Base-by-base conservation (phyloP, 1,139 yeast genomes). In the Pichia sp. region DNA sequence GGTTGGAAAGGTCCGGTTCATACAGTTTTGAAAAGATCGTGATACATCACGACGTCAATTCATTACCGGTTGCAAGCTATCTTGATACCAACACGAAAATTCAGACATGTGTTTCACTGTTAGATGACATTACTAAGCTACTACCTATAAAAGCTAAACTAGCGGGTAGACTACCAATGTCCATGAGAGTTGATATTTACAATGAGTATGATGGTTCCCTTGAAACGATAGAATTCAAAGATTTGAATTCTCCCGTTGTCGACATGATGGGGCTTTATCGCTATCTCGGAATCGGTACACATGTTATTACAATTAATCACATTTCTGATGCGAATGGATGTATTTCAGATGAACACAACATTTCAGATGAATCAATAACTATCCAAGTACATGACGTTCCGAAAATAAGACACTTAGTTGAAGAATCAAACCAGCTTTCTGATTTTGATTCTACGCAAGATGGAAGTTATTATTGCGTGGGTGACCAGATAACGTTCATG, bases 401-500 rank as follows among this genome's bases (percentile, higher is more conserved):
- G 9, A 78, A 80, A 56, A 81, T 90, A 8, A 69, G 66, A 39
- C 69, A 66, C 41, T 40, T 66, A 9, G 47, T 58, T 16, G 68
- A 64, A 30, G 68, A 65, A 31, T 53, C 63, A 1, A 49, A 58
- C 3, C 57, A 51, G n/a, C 16, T 55, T 5, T 49, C 60, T 0
- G 63, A 61, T 13, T 50, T 46, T 12, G 58, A 42, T 13, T 26
- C 48, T 22, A 58, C 72, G 8, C 71, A 70, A 10, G 67, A 76
- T 1, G 65, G 68, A 21, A 70, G 71, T 31, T 75, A 78, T 60
- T 86, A 82, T 62, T 93, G 99, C 76, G 96, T 91, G 39, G 99
- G 99, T 3, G 98, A 93, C 57, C 86, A 87, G 58, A 80, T 93
- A 26, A 76, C 85, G 0, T 88, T 88, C 64, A 80, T 84, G 55